A percentile compares a stretch with the other conserved stretches of the same genome.
These are phyloP conservation scores for Orbilia brochopaga DNA, from an alignment of 2,329 filamentous ascomycete species.

Conservation along the genomic window DNA sequence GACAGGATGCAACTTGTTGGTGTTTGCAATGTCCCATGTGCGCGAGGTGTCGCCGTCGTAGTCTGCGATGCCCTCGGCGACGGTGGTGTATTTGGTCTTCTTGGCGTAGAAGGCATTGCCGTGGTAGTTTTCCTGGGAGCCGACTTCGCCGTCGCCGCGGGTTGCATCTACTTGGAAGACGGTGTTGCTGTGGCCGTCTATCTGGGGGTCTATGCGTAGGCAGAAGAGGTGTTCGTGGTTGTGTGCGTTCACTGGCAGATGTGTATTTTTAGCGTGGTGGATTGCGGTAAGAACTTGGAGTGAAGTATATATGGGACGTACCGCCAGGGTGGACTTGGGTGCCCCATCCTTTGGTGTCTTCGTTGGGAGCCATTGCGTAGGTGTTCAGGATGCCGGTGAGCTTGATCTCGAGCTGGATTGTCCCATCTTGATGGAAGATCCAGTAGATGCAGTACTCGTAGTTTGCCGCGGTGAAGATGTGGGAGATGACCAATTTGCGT, in stretches of 20 bases:
- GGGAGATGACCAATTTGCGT: slow-evolving; percentile 83
- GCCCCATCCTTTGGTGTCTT: slow-evolving; percentile 85
- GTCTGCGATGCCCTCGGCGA: slow-evolving; percentile 72
- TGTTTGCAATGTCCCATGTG: slow-evolving; percentile 91
- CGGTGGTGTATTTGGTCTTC: slow-evolving; percentile 77
- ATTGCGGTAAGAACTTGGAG: too few species aligned
- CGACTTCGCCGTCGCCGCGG: slow-evolving; percentile 73
- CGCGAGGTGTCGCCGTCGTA: slow-evolving; percentile 80
- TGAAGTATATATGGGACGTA: neutral
- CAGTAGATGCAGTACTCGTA: slow-evolving; percentile 91
- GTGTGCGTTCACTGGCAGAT: slow-evolving; percentile 73
- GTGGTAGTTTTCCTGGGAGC: slow-evolving; percentile 81
- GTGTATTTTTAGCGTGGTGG: too few species aligned
- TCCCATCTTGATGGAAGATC: slow-evolving; percentile 92
- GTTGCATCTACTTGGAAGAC: slow-evolving; percentile 82
- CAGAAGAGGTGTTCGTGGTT: slow-evolving; percentile 97
- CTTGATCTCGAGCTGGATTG: slow-evolving; percentile 88
- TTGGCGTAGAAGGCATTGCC: slow-evolving; percentile 89
- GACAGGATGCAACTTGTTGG: slow-evolving; percentile 80
- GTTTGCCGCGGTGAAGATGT: slow-evolving; percentile 94
- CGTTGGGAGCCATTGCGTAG: slow-evolving; percentile 77
- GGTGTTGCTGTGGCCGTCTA: slow-evolving; percentile 84
- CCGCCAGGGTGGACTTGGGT: slow-evolving; percentile 80
- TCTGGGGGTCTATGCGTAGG: slow-evolving; percentile 81
- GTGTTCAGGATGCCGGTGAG: slow-evolving; percentile 93